These are phyloP conservation scores for Fagus crenata DNA, from an alignment of 306 rosid species.

Conservation along the genomic window DNA sequence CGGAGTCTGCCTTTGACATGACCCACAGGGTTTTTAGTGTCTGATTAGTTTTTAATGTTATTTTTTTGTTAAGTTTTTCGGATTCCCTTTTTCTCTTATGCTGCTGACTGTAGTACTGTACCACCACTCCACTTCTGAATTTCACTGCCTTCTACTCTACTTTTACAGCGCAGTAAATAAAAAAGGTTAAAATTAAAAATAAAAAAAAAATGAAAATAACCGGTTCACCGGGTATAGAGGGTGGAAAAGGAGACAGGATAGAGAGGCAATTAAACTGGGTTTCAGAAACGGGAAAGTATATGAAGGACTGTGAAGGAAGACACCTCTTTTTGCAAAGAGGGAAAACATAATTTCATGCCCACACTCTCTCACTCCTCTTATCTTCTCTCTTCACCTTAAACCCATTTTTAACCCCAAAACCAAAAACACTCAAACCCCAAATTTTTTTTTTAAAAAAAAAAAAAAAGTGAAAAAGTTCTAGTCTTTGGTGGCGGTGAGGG, in stretches of 20 bases:
- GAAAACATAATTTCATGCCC: slow-evolving; percentile 24
- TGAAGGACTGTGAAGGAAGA: slow-evolving; percentile 35
- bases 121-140: slow-evolving; percentile 8
- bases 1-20: slow-evolving; percentile 31
- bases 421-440: too few species aligned
- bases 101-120: neutral
- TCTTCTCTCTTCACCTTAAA: slow-evolving; percentile 8
- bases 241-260: slow-evolving; percentile 28
- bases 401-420: too few species aligned
- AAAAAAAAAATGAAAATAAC: slow-evolving; percentile 31
- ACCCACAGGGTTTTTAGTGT: slow-evolving; percentile 39
- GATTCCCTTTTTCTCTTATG: neutral
- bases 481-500: neutral
- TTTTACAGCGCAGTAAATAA: neutral
- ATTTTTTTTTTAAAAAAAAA: neutral
- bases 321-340: slow-evolving; percentile 34
- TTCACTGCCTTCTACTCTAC: neutral
- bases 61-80: neutral
- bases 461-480: neutral
- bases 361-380: slow-evolving; percentile 31
- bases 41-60: neutral
- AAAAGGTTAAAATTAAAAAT: neutral
- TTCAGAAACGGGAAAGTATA: slow-evolving; percentile 54
- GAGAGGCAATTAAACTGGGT: slow-evolving; percentile 1
- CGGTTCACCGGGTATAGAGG: slow-evolving; percentile 52